A percentile compares a stretch with the other conserved stretches of the same genome.
Evolutionary conservation across 2,329 filamentous ascomycete genomes (phyloP).

Genomic region (Elsinoe perseae): DNA sequence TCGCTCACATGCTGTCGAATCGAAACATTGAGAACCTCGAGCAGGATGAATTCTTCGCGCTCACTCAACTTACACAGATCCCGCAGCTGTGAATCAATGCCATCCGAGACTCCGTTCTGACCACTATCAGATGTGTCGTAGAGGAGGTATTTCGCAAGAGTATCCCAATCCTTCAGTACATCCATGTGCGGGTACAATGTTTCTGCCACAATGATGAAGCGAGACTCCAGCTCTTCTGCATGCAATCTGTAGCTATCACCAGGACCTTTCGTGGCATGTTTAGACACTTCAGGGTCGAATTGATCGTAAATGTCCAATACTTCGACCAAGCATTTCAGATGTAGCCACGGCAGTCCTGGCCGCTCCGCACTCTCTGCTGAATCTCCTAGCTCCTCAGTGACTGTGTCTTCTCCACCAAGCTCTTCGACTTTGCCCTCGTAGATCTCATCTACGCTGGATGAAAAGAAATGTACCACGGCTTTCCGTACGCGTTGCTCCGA

Average conservation of each 20-base stretch:
- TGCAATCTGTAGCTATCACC: conserved; percentile 45
- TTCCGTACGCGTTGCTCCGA: conserved; percentile 76
- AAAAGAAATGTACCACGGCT: conserved; percentile 84
- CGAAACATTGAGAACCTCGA: conserved; percentile 78
- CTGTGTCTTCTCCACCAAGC: conserved; percentile 67
- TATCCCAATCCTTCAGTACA: conserved; percentile 79
- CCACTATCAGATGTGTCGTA: conserved; percentile 68
- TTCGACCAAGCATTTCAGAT: conserved; percentile 82
- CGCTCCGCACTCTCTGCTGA: conserved; percentile 54
- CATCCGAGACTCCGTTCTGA: conserved; percentile 49
- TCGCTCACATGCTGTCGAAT: conserved; percentile 67
- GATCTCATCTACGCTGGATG: conserved; percentile 73
- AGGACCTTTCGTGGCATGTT: conserved; percentile 38
- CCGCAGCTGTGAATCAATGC: conserved; percentile 58
- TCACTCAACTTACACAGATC: conserved; percentile 64
- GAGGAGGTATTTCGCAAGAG: conserved; percentile 79
- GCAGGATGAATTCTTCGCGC: conserved; percentile 72
- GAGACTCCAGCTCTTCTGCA: conserved; percentile 62
- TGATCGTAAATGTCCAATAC: conserved; percentile 73
- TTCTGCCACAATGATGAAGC: conserved; percentile 78
- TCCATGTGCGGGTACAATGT: conserved; percentile 74
- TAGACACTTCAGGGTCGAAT: conserved; percentile 45
- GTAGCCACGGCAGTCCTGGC: conserved; percentile 77
- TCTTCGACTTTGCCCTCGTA: conserved; percentile 75
- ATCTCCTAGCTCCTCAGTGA: conserved; percentile 68